Evolutionary conservation across 805 yeast genomes (phyloP).

Genomic region (Saccharomycopsis javanensis): DNA sequence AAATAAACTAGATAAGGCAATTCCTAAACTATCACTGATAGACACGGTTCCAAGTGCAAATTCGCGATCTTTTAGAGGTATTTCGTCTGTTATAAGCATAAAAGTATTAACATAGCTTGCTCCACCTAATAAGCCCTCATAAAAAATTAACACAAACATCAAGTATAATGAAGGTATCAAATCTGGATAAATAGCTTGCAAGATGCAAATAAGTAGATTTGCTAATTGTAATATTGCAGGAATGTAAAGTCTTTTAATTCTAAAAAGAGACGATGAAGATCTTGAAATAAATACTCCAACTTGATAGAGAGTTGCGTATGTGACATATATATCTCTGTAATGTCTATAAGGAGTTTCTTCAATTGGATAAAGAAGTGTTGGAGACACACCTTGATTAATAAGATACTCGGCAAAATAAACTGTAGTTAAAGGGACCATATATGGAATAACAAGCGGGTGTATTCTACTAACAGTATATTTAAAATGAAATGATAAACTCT

Average conservation of each 20-base stretch:
- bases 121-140: conserved; percentile 90
- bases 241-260: conserved; percentile 48
- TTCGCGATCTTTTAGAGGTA: conserved; percentile 46
- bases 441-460: conserved; percentile 44
- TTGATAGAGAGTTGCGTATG: conserved; percentile 84
- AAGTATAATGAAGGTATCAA: conserved; percentile 51
- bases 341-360: conserved; percentile 57
- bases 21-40: conserved; percentile 76
- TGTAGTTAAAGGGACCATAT: conserved; percentile 72
- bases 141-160: conserved; percentile 56
- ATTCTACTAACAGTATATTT: conserved; percentile 27
- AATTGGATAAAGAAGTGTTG: conserved; percentile 74
- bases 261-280: conserved; percentile 61
- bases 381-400: conserved; percentile 87
- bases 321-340: conserved; percentile 81
- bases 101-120: conserved; percentile 85
- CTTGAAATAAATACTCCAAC: conserved; percentile 88
- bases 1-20: conserved; percentile 68
- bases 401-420: conserved; percentile 83
- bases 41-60: conserved; percentile 79
- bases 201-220: conserved; percentile 48
- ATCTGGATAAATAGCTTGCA: conserved; percentile 51
- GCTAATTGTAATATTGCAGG: conserved; percentile 58
- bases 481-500: conserved; percentile 20
- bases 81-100: conserved; percentile 57